Evolutionary conservation across 1,284 basidiomycete species (phyloP).

Genomic region (Cryptococcus sp.): DNA sequence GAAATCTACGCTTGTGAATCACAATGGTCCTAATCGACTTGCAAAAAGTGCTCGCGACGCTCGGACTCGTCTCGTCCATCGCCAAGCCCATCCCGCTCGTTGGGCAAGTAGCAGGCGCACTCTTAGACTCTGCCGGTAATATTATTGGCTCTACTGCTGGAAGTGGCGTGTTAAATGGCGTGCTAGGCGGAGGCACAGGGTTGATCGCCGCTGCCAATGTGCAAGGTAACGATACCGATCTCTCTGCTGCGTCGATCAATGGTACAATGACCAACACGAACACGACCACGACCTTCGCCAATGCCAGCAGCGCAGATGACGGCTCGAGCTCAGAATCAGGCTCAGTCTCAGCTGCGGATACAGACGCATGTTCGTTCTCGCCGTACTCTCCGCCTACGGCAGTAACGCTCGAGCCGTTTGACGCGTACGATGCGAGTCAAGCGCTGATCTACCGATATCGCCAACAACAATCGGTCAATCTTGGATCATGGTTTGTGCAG

Average conservation of each 20-base stretch:
- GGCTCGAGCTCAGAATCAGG: not conserved
- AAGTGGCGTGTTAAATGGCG: conserved; percentile 15
- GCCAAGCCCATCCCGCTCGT: conserved; percentile 32
- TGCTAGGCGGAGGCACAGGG: conserved; percentile 21
- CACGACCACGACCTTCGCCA: not conserved
- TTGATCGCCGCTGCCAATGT: conserved; percentile 15
- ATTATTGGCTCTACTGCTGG: conserved; percentile 21
- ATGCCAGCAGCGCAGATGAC: not conserved
- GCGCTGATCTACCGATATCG: conserved; percentile 64
- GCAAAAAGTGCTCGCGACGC: conserved; percentile 27
- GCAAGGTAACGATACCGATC: not conserved
- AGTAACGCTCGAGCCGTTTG: conserved; percentile 54
- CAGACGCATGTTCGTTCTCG: conserved; percentile 15
- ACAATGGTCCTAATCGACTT: conserved; percentile 32
- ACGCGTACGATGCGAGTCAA: conserved; percentile 58
- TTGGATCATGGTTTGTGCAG: conserved; percentile 74
- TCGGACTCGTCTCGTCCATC: conserved; percentile 35
- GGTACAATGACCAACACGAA: not conserved
- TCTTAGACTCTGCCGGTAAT: conserved; percentile 27
- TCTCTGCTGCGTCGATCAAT: not conserved
- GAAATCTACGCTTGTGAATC: not conserved
- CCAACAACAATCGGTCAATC: conserved; percentile 66
- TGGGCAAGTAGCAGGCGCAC: conserved; percentile 23
- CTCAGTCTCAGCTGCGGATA: conserved; percentile 9
- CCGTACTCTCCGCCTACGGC: conserved; percentile 24